A percentile compares a stretch with the other conserved stretches of the same genome.
Conservation (phyloP, 352 stramenopile genomes). For the Thraustochytrium striatum region DNA sequence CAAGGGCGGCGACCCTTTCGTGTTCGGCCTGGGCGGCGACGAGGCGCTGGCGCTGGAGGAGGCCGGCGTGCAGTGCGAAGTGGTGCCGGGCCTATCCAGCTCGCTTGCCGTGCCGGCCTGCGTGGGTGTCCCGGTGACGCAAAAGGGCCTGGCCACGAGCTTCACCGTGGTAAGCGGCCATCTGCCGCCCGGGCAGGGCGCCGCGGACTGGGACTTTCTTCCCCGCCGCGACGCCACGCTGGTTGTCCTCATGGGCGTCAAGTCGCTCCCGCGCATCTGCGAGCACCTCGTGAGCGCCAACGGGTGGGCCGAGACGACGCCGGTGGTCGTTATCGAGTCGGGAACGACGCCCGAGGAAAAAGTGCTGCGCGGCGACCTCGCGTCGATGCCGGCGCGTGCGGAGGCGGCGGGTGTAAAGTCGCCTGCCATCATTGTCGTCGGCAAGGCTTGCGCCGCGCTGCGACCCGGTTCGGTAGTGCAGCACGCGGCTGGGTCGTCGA, state of each 20-base stretch:
- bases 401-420: conserved; percentile 3
- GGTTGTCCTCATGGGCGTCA: conserved; percentile 42
- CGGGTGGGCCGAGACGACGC: not conserved
- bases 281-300: not conserved
- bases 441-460: conserved; percentile 44
- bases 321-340: conserved; percentile 16
- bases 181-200: conserved; percentile 11
- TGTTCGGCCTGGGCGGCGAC: conserved; percentile 59
- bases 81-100: conserved; percentile 43
- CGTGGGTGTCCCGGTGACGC: conserved; percentile 44
- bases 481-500: too few species aligned
- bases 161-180: conserved; percentile 44
- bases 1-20: conserved; percentile 49
- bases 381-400: not conserved
- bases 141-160: conserved; percentile 34
- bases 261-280: conserved; percentile 31
- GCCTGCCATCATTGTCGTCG: conserved; percentile 28
- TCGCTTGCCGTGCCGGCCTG: conserved; percentile 25
- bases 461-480: not conserved
- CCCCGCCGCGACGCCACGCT: conserved; percentile 9
- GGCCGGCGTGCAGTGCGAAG: conserved; percentile 18
- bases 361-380: conserved; percentile 8
- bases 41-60: conserved; percentile 62
- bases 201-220: conserved; percentile 32
- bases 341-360: not conserved